phyloP scores from a whole-genome alignment of 257 asterid species.

The Nicotiana sylvestris region DNA sequence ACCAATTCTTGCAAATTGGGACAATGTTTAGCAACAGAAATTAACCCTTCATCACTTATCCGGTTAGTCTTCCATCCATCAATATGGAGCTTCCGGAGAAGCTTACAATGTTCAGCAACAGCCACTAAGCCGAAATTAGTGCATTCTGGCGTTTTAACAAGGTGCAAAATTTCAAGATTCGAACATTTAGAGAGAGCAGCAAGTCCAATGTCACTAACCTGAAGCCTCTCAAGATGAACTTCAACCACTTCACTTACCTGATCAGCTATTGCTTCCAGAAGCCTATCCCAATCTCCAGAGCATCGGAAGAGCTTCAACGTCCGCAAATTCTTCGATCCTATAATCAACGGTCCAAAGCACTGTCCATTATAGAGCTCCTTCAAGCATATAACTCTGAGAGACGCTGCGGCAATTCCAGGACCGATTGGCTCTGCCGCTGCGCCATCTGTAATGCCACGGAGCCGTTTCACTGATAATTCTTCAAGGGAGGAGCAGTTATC shows the following conservation, averaged over 20 bases:
- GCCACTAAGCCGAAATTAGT: conserved; percentile 53
- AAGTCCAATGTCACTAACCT: conserved; percentile 67
- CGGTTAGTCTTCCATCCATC: conserved; percentile 93
- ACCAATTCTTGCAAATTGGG: conserved; percentile 73
- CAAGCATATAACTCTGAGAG: conserved; percentile 52
- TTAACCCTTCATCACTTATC: conserved; percentile 69
- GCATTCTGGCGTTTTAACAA: conserved; percentile 84
- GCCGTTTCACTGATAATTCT: conserved; percentile 72
- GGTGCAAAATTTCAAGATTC: conserved; percentile 66
- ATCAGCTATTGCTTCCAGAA: conserved; percentile 48
- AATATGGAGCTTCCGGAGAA: conserved; percentile 65
- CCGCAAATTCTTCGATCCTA: conserved; percentile 56
- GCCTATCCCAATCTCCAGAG: conserved; percentile 86
- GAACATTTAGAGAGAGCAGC: conserved; percentile 47
- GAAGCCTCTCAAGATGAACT: conserved; percentile 74
- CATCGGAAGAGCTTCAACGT: conserved; percentile 72
- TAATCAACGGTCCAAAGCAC: conserved; percentile 69
- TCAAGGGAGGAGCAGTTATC: conserved; percentile 48
- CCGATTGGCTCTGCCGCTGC: conserved; percentile 43
- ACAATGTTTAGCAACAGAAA: conserved; percentile 67
- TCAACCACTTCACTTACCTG: conserved; percentile 45
- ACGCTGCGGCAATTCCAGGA: conserved; percentile 51
- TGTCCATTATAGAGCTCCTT: conserved; percentile 81
- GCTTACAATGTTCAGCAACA: conserved; percentile 65
- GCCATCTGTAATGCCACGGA: conserved; percentile 66